Evolutionary conservation across 768 basidiomycete genomes (phyloP), one percentile per base, ranked within the genome.

Genomic region (Podaxis carcinomalis): DNA sequence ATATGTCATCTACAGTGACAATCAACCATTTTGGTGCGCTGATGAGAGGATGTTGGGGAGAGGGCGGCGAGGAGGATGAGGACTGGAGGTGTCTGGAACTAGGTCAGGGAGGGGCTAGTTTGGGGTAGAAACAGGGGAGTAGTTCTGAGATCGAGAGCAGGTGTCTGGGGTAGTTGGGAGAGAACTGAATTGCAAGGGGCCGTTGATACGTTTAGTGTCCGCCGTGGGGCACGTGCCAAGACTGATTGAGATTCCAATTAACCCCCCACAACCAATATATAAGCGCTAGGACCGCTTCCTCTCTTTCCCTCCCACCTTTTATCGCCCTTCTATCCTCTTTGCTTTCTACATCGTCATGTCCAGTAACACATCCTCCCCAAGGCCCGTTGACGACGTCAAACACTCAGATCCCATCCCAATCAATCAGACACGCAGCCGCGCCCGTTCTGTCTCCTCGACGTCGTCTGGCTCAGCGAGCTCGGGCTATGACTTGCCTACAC

Each of bases 401-500:
- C 88, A 76, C 71, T 84, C 88, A 21, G 79, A 81, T 47, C 89
- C 89, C 53, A 91, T 92, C 68, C 79, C 86, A 58, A 85, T 88
- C 67, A 70, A 75, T 44, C 66, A 73, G 35, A 53, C 46, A 5
- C 75, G 79, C 35, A 68, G 74, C 50, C 80, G 88, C 37, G 69
- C 75, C 11, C 88, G 89, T 56, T 88, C 89, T 13, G 69, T 77
- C 47, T 88, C 87, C 5, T 88, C 87, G 0, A 74, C 77, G 39
- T 83, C 86, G 0, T 83, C 84, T 14, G 77, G 74, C 63, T 83
- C 84, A 0, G 73, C 82, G 47, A 78, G 77, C 59, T 83, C 87
- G 1, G 76, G 83, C 11, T 78, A 80, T 2, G 81, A 83, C 42
- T 70, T 81, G 21, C 75, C 75, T 42, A 85, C 85, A 2, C 87